Conservation (phyloP, 495 filamentous ascomycete genomes). For the Hyaloscypha variabilis region DNA sequence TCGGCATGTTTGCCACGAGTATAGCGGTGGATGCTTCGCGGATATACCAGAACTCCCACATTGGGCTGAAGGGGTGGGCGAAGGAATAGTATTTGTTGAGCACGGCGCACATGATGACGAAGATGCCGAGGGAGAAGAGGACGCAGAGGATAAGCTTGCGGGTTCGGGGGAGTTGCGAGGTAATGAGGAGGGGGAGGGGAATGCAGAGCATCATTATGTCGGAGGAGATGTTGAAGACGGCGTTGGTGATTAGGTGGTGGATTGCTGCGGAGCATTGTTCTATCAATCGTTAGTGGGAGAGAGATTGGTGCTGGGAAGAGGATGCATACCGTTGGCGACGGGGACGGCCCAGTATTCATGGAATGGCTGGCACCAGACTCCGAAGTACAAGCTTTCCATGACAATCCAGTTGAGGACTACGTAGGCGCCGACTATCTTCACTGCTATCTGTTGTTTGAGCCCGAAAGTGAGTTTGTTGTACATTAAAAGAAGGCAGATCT, state of each 20-base stretch:
- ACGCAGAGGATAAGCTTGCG: conserved; percentile 56
- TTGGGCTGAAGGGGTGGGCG: conserved; percentile 50
- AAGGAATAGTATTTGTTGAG: conserved; percentile 72
- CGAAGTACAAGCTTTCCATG: conserved; percentile 65
- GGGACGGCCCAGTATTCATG: conserved; percentile 62
- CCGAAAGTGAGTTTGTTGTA: conserved; percentile 54
- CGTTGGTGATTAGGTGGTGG: conserved; percentile 65
- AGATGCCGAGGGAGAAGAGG: conserved; percentile 58
- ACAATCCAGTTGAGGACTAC: conserved; percentile 57
- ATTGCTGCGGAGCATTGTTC: conserved; percentile 39
- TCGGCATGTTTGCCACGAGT: conserved; percentile 65
- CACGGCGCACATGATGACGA: conserved; percentile 63
- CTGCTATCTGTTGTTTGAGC: conserved; percentile 46
- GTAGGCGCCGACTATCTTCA: conserved; percentile 58
- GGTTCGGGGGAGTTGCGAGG: conserved; percentile 48
- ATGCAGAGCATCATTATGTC: conserved; percentile 64
- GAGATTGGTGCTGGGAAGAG: conserved; percentile 26
- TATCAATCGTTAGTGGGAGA: conserved; percentile 40
- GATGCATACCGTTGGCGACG: conserved; percentile 34
- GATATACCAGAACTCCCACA: conserved; percentile 70
- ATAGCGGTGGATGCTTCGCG: conserved; percentile 66
- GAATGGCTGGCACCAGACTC: conserved; percentile 66
- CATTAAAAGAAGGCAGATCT: conserved; percentile 55
- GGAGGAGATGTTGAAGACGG: conserved; percentile 68
- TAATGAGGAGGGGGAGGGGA: conserved; percentile 60